Conservation (phyloP, 2,329 filamentous ascomycete genomes). For the Zalaria obscura region DNA sequence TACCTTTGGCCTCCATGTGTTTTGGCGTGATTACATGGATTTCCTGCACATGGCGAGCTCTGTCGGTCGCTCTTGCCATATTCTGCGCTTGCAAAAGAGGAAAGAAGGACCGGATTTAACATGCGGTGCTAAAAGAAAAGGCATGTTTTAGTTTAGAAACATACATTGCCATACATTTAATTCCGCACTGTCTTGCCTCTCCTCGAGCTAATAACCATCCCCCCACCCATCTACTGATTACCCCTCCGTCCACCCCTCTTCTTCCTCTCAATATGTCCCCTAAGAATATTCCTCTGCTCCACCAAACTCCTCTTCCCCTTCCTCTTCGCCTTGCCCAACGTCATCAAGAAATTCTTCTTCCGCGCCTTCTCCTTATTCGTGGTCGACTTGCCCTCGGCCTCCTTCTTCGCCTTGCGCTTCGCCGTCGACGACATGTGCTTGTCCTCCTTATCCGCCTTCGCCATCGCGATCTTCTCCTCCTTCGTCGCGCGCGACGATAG, state of each 20-base stretch:
- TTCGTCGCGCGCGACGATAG: constrained; percentile 71
- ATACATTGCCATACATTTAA: too few species aligned
- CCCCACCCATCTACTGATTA: constrained; percentile 34
- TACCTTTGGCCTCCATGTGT: too few species aligned
- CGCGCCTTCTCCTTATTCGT: constrained; percentile 95
- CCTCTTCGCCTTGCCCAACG: constrained; percentile 82
- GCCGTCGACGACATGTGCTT: constrained; percentile 71
- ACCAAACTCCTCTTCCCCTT: constrained; percentile 92
- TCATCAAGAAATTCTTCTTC: constrained; percentile 99
- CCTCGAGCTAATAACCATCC: too few species aligned
- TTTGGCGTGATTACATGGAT: too few species aligned
- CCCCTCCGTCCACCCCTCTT: constrained; percentile 73
- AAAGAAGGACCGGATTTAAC: too few species aligned
- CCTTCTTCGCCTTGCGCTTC: constrained; percentile 74
- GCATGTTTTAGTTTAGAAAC: too few species aligned
- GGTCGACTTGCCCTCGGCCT: constrained; percentile 79
- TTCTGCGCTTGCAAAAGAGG: too few species aligned
- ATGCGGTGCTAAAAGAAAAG: too few species aligned
- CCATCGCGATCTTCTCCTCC: constrained; percentile 74
- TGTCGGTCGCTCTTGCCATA: too few species aligned
- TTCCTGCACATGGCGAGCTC: too few species aligned
- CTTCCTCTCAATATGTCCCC: constrained; percentile 66
- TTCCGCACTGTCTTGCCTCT: too few species aligned
- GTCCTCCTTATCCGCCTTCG: constrained; percentile 61
- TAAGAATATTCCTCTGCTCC: constrained; percentile 67